A percentile compares a stretch with the other conserved stretches of the same genome.
Conservation (phyloP, 495 filamentous ascomycete species). For the Xylaria longipes region DNA sequence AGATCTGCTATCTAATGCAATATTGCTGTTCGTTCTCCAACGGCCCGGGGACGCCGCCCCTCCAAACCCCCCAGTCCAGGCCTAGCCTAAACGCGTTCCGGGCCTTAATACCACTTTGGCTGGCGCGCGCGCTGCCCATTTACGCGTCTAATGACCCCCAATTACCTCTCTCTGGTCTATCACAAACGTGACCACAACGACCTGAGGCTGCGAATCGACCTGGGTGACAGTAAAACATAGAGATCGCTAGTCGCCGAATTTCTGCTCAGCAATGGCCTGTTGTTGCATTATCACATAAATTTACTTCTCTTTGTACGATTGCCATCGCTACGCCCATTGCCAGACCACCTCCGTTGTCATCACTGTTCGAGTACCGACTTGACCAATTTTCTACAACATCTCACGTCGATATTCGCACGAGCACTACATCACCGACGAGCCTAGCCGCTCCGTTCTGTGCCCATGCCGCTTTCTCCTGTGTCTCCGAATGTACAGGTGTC, state of each 20-base stretch:
- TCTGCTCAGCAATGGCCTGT: not conserved
- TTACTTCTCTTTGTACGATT: not conserved
- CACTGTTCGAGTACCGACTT: not conserved
- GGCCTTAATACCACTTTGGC: not conserved
- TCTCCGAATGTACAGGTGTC: slow-evolving; percentile 46
- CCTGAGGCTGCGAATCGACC: not conserved
- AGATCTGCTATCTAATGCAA: not conserved
- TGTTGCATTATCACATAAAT: not conserved
- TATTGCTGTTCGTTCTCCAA: no score
- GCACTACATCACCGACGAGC: not conserved
- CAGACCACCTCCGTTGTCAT: not conserved
- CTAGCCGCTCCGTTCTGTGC: slow-evolving; percentile 1
- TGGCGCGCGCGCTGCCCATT: slow-evolving; percentile 1
- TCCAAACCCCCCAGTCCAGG: not conserved
- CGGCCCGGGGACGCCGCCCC: not conserved
- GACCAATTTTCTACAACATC: not conserved
- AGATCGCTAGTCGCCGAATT: not conserved
- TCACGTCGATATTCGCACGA: not conserved
- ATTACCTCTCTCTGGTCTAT: not conserved
- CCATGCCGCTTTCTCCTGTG: slow-evolving; percentile 49
- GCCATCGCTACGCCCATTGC: not conserved
- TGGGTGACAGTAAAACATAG: not conserved
- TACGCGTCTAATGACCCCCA: slow-evolving; percentile 28
- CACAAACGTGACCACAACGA: not conserved
- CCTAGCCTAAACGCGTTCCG: not conserved